Conservation (phyloP, 2,329 filamentous ascomycete species). For the Penicillium sp. region DNA sequence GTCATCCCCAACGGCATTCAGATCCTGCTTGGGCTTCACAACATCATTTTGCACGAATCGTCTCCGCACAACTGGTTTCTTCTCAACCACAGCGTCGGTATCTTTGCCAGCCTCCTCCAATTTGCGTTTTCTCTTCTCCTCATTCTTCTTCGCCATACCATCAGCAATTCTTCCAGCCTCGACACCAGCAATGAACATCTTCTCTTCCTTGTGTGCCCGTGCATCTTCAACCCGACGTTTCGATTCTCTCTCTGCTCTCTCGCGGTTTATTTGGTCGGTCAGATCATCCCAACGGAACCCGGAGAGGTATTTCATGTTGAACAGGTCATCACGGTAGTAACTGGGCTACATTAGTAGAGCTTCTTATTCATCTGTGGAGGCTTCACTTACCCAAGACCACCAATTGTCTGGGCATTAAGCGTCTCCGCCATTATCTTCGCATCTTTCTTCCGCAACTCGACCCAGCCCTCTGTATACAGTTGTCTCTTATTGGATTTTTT, state of each 20-base stretch:
- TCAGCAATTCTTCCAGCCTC: constrained; percentile 42
- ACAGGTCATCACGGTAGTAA: constrained; percentile 49
- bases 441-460: constrained; percentile 48
- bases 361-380: background rate
- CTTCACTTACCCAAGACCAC: constrained; percentile 28
- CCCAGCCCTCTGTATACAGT: constrained; percentile 48
- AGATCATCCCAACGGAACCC: constrained; percentile 37
- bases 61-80: constrained; percentile 25
- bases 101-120: constrained; percentile 21
- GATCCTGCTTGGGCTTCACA: constrained; percentile 26
- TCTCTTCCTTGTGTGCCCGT: constrained; percentile 45
- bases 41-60: constrained; percentile 48
- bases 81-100: constrained; percentile 17
- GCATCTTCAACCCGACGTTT: constrained; percentile 44
- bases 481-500: constrained; percentile 43
- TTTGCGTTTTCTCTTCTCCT: constrained; percentile 38
- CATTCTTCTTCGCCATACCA: constrained; percentile 47
- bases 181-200: constrained; percentile 45
- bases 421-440: constrained; percentile 48
- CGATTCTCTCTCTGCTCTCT: constrained; percentile 44
- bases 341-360: constrained; percentile 11
- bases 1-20: constrained; percentile 34
- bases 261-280: constrained; percentile 46
- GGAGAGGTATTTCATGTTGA: constrained; percentile 48
- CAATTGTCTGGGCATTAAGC: constrained; percentile 46